These are phyloP conservation scores for Microcyclospora tardicrescens DNA, from an alignment of 2,329 filamentous ascomycete genomes.

Conservation along the genomic window DNA sequence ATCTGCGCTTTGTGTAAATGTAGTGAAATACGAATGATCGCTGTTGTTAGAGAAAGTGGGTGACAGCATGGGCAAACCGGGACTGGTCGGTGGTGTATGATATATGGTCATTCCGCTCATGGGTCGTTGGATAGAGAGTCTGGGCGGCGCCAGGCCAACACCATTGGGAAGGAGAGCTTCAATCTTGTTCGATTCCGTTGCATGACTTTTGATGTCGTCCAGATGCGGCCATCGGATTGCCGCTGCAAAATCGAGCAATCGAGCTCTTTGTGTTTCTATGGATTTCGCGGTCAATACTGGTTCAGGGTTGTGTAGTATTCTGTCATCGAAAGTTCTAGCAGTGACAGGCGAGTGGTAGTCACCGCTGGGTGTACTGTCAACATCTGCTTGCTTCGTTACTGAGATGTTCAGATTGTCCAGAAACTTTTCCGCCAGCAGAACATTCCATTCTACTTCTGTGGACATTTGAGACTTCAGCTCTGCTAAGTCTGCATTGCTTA, in stretches of 20 bases:
- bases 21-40: no score
- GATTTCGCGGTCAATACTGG: conserved; percentile 24
- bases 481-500: conserved; percentile 19
- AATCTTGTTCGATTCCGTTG: neutral
- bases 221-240: conserved; percentile 36
- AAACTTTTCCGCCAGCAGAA: conserved; percentile 40
- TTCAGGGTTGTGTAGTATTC: conserved; percentile 10
- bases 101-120: conserved; percentile 8
- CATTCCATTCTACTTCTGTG: conserved; percentile 39
- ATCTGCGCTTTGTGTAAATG: no score
- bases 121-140: no score
- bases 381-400: neutral
- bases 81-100: conserved; percentile 11
- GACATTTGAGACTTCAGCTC: conserved; percentile 34
- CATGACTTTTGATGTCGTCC: conserved; percentile 5
- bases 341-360: conserved; percentile 13
- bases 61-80: conserved; percentile 1
- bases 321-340: conserved; percentile 9
- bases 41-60: no score
- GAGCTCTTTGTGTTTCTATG: conserved; percentile 33
- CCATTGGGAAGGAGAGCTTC: no score
- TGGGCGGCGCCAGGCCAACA: no score
- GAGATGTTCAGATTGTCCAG: conserved; percentile 37
- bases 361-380: neutral
- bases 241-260: conserved; percentile 38